A percentile compares a stretch with the other conserved stretches of the same genome.
These are phyloP conservation scores for Medicago arabica DNA, from an alignment of 306 rosid genomes.

Conservation along the genomic window DNA sequence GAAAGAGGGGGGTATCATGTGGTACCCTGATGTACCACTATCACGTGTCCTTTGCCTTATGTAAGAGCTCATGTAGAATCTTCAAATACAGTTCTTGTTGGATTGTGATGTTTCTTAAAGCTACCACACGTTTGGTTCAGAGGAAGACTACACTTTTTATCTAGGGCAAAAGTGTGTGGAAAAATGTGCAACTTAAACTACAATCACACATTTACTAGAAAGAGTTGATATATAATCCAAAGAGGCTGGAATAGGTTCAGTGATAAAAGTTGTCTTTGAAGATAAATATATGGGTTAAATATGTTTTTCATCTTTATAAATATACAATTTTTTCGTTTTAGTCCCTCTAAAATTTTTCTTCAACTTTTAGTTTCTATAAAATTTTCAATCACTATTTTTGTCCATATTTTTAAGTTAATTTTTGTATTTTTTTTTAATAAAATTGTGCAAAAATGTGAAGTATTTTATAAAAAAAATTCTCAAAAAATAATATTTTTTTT, in stretches of 20 bases:
- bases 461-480: no score
- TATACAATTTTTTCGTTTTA: no score
- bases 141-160: neutral
- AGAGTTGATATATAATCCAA: slow-evolving; percentile 6
- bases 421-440: no score
- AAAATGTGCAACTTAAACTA: neutral
- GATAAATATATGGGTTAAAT: no score
- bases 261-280: neutral
- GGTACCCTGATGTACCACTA: slow-evolving; percentile 16
- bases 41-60: slow-evolving; percentile 32
- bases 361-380: no score
- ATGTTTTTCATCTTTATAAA: no score
- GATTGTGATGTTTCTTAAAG: slow-evolving; percentile 39
- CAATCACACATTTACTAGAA: neutral
- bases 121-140: slow-evolving; percentile 20
- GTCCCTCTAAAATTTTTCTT: no score
- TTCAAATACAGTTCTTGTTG: neutral
- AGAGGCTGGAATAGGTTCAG: neutral
- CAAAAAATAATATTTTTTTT: no score
- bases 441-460: no score
- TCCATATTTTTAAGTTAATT: no score
- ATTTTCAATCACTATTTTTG: no score
- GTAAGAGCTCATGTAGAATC: slow-evolving; percentile 1
- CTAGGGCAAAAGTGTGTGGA: neutral
- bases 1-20: slow-evolving; percentile 14